Evolutionary conservation across 257 asterid species (phyloP), one percentile per base, ranked within the genome.

Genomic region (Capsicum chinense): DNA sequence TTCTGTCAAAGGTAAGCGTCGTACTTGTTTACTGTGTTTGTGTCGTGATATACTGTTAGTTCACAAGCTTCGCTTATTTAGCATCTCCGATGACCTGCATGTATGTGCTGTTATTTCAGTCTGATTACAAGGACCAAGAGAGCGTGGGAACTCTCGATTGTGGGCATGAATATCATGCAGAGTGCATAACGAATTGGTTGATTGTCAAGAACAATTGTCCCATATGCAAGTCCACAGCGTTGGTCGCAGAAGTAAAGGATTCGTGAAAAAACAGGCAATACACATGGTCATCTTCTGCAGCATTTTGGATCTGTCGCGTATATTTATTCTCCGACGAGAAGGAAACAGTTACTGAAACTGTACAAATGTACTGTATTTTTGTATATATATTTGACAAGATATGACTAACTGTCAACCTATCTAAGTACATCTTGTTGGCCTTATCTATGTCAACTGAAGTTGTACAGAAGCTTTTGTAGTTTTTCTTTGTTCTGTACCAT

Each of bases 111-210:
- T 44, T 87, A 35, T 71, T 69, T 74, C 88, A 95, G 98, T 87
- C 82, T 52, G 92, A 93, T 79, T 93, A 91, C 79, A 90, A 90
- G 86, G 87, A 87, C 10, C 88, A 83, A 76, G 98, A 92, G 58
- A 87, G 58, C 21, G 62, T 93, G 2, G 97, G 94, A 57, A 86
- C 85, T 0, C 92, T 93, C 7, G 91, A 90, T 13, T 95, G 98
- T 54, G 93, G 93, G 19, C 98, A 95, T 37, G 97, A 92, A 80
- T 95, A 93, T 85, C 98, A 95, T 86, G 90, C 81, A 9, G 96
- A 87, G 39, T 95, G 98, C 89, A 83, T 95, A 74, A 92, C 83
- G 89, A 94, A 91, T 87, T 95, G 97, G 98, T 88, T 95, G 88
- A 83, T 86, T 39, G 79, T 91, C 88, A 95, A 95, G 92, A 93